Evolutionary conservation across 305 asterid species (phyloP).

Genomic region (Fraxinus floribunda): DNA sequence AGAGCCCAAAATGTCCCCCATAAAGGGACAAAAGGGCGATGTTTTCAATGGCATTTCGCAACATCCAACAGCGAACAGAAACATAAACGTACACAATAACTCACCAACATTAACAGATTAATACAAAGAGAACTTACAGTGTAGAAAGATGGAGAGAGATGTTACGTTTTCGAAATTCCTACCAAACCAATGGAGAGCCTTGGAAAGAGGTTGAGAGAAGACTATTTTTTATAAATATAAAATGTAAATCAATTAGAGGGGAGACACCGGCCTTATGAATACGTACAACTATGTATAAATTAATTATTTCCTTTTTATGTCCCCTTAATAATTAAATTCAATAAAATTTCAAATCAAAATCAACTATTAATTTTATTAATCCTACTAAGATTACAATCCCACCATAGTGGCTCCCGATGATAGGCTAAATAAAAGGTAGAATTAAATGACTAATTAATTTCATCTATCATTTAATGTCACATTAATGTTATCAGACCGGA

Average conservation of each 20-base stretch:
- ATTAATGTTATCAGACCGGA: too few species aligned
- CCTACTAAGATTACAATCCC: too few species aligned
- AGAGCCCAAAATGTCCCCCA: constrained; percentile 7
- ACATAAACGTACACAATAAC: constrained; percentile 12
- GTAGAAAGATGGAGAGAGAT: constrained; percentile 28
- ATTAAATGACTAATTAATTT: too few species aligned
- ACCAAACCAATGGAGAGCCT: not conserved
- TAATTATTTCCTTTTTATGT: not conserved
- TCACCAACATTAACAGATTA: constrained; percentile 15
- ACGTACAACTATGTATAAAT: not conserved
- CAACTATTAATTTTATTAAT: too few species aligned
- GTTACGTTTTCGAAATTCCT: constrained; percentile 28
- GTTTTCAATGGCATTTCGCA: constrained; percentile 25
- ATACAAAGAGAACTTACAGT: constrained; percentile 17
- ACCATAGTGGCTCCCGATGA: too few species aligned
- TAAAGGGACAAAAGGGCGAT: constrained; percentile 18
- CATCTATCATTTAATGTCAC: too few species aligned
- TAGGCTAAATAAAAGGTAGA: too few species aligned
- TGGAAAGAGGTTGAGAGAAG: too few species aligned
- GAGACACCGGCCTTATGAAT: not conserved
- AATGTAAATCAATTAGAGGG: too few species aligned
- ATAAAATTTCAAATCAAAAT: too few species aligned
- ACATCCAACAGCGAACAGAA: constrained; percentile 22
- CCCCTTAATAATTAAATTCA: too few species aligned
- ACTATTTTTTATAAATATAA: too few species aligned